Percentiles rank a stretch among this genome's conserved stretches.
phyloP scores from a whole-genome alignment of 2,329 filamentous ascomycete genomes.

The Fusarium floridanum region DNA sequence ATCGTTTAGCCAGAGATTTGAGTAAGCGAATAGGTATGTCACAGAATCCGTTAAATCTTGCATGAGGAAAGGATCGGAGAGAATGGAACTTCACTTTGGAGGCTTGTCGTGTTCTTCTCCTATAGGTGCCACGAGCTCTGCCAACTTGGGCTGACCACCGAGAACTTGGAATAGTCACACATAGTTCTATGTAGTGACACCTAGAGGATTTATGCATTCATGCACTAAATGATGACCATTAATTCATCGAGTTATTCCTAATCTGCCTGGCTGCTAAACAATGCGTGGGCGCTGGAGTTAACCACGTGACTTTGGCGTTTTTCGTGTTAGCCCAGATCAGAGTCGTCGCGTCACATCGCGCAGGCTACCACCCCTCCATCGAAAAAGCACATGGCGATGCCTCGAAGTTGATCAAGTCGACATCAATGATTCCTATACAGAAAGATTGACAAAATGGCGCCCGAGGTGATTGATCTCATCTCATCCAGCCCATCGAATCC shows the following conservation, averaged over 20 bases:
- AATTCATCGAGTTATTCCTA: not conserved
- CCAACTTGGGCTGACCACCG: not conserved
- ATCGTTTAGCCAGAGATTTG: not conserved
- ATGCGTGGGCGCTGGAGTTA: not conserved
- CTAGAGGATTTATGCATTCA: not conserved
- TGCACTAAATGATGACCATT: not conserved
- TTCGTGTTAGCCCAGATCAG: slow-evolving; percentile 23
- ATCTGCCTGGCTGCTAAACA: not conserved
- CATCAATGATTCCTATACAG: not conserved
- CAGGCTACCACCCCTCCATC: slow-evolving; percentile 22
- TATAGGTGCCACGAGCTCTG: not conserved
- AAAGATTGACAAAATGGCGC: slow-evolving; percentile 44
- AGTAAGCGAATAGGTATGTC: not conserved
- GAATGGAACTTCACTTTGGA: not conserved
- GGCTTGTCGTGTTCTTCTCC: not conserved
- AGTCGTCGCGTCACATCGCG: slow-evolving; percentile 39
- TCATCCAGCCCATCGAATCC: slow-evolving; percentile 51
- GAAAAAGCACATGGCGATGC: not conserved
- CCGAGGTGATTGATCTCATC: slow-evolving; percentile 53
- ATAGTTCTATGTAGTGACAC: not conserved
- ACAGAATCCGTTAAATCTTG: not conserved
- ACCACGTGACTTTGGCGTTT: slow-evolving; percentile 47
- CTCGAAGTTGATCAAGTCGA: slow-evolving; percentile 1
- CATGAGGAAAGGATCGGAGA: not conserved
- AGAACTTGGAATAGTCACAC: not conserved